Evolutionary conservation across 352 stramenopile species (phyloP), one percentile per base, ranked within the genome.

Genomic region (Phytophthora constricta): DNA sequence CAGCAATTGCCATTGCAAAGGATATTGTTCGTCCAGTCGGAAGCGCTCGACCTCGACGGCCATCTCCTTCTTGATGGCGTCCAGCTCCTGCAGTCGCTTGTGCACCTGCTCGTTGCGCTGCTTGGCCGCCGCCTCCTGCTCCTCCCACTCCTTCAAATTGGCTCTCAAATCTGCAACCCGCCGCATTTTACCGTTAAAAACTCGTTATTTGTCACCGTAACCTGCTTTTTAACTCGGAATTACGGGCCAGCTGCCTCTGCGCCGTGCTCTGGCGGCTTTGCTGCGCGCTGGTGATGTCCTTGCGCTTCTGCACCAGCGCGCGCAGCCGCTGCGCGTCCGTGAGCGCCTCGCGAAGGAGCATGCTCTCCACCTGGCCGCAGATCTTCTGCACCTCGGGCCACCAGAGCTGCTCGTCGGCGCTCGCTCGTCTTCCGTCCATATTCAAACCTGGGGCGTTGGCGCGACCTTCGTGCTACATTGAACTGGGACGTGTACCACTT

Each of bases 331-430:
- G 54, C 4, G 86, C 78, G 53, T 93, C 83, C 41, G 84, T 86
- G 41, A 63, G 67, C 17, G 83, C 83, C 55, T 89, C 83, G n/a
- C 78, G 52, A 48, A 84, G 78, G 55, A 86, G 88, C 37, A 92
- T 75, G 23, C 68, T 73, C 59, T 93, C 86, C 53, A 93, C 59
- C 39, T 91, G 79, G 20, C 56, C 72, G 65, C 82, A 84, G 69
- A 93, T 91, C 42, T 80, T 74, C 65, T 87, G 76, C 68, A 93
- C 78, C 23, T 93, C 83, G 11, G 76, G 52, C 82, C 79, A 90
- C 34, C 77, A 87, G 23, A 91, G 76, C 34, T 61, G 56, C 20
- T 74, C 54, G 27, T 16, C 54, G 31, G 5, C 37, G 43, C 27
- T 65, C 23, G 25, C 33, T 50, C 46, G 45, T 20, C 43, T 80